Conservation (phyloP, 106 monocot genomes). For the Apostasia shenzhenica region DNA sequence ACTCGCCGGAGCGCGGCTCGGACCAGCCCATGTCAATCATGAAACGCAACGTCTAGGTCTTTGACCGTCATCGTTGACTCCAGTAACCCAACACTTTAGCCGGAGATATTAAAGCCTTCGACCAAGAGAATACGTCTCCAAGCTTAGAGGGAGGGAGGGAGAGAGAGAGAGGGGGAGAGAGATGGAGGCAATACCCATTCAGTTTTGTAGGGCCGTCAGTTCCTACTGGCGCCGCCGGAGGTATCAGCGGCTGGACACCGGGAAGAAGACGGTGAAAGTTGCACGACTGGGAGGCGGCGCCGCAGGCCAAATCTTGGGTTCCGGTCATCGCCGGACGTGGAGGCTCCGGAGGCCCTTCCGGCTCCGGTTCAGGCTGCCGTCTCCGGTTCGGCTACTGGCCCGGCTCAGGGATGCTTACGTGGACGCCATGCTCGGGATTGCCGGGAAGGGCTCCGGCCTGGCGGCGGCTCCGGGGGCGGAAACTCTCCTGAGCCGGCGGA, state of each 20-base stretch:
- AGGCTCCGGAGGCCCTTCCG: conserved; percentile 1
- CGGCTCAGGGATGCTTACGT: conserved; percentile 35
- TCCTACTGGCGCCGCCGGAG: conserved; percentile 37
- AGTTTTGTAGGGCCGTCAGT: conserved; percentile 38
- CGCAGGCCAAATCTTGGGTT: not conserved
- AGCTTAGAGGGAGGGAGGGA: no score
- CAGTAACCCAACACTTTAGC: no score
- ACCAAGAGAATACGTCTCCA: no score
- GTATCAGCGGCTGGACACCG: conserved; percentile 21
- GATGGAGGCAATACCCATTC: conserved; percentile 33
- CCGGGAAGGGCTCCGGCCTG: conserved; percentile 14
- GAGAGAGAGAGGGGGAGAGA: not conserved
- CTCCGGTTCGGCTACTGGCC: conserved; percentile 22
- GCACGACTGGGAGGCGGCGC: conserved; percentile 8
- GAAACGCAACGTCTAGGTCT: no score
- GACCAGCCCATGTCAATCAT: no score
- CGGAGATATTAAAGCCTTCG: no score
- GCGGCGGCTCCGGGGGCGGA: conserved; percentile 15
- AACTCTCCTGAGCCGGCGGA: conserved; percentile 12
- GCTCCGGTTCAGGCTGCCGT: conserved; percentile 13
- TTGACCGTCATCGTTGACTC: no score
- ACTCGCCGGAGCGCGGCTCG: no score
- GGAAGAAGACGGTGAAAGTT: conserved; percentile 9
- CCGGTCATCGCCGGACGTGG: not conserved
- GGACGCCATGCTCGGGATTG: conserved; percentile 37